Evolutionary conservation across 495 filamentous ascomycete species (phyloP).

Genomic region (Tuber calosporum): DNA sequence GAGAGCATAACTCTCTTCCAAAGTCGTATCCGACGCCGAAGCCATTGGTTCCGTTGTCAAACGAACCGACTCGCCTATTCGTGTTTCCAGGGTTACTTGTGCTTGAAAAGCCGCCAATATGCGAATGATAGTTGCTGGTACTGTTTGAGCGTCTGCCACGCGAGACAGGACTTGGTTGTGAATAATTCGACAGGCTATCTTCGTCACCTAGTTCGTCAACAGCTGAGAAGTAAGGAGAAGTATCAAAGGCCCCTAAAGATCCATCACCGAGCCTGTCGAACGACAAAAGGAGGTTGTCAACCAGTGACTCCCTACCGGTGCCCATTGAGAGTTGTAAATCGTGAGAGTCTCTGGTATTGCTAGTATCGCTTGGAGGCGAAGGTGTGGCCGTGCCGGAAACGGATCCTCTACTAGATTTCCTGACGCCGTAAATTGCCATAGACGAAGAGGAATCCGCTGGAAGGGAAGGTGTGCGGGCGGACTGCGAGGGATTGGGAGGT

Average conservation of each 20-base stretch:
- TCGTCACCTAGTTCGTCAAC: constrained; percentile 45
- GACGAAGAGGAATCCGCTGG: constrained; percentile 30
- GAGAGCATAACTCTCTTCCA: constrained; percentile 41
- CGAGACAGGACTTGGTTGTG: constrained; percentile 38
- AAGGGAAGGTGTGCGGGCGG: constrained; percentile 25
- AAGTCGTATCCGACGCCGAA: constrained; percentile 41
- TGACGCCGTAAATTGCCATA: constrained; percentile 36
- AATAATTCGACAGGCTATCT: constrained; percentile 44
- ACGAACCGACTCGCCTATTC: constrained; percentile 35
- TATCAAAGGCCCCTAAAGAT: constrained; percentile 40
- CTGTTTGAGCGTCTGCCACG: constrained; percentile 38
- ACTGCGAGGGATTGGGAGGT: constrained; percentile 28
- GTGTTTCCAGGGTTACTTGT: constrained; percentile 26
- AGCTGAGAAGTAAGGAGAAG: constrained; percentile 39
- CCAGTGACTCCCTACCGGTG: constrained; percentile 73
- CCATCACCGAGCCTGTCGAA: constrained; percentile 63
- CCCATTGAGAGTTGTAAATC: constrained; percentile 73
- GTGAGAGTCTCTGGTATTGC: constrained; percentile 59
- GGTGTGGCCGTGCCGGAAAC: constrained; percentile 32
- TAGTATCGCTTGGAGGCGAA: constrained; percentile 22
- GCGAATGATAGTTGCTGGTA: constrained; percentile 36
- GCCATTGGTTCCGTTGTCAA: constrained; percentile 36
- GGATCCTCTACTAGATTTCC: constrained; percentile 37
- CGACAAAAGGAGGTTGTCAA: constrained; percentile 86
- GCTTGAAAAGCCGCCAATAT: constrained; percentile 27